A percentile compares a stretch with the other conserved stretches of the same genome.
Evolutionary conservation across 2,329 filamentous ascomycete genomes (phyloP).

Genomic region (Monosporascus sp.): DNA sequence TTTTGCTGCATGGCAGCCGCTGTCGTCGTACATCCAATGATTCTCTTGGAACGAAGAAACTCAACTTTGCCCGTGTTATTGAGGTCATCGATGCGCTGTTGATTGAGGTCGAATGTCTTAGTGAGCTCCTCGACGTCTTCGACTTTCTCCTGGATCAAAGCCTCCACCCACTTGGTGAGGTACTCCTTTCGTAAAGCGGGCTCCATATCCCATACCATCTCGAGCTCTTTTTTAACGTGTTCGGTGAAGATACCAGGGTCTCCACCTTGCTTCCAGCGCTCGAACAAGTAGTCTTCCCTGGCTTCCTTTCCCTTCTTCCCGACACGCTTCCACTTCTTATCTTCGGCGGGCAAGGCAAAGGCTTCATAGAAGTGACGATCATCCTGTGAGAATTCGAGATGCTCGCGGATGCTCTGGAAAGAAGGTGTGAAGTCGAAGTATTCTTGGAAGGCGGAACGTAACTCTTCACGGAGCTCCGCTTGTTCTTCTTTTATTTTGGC

Average conservation of each 20-base stretch:
- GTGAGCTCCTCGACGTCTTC: slow-evolving; percentile 30
- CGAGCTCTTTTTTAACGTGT: slow-evolving; percentile 16
- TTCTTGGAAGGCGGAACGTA: slow-evolving; percentile 10
- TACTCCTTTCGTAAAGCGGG: slow-evolving; percentile 11
- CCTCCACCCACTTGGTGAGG: slow-evolving; percentile 33
- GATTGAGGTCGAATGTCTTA: slow-evolving; percentile 33
- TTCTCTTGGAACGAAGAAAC: slow-evolving; percentile 43
- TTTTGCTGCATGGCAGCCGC: slow-evolving; percentile 56
- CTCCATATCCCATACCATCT: slow-evolving; percentile 46
- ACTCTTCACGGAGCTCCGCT: slow-evolving; percentile 14
- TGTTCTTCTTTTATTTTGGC: slow-evolving; percentile 30
- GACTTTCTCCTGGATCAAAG: slow-evolving; percentile 43
- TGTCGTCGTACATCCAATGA: slow-evolving; percentile 67
- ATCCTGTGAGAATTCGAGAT: slow-evolving; percentile 42
- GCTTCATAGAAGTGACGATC: slow-evolving; percentile 48
- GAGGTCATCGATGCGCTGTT: slow-evolving; percentile 34
- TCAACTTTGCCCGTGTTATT: slow-evolving; percentile 33
- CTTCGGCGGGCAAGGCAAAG: slow-evolving; percentile 40
- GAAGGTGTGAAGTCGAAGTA: slow-evolving; percentile 7
- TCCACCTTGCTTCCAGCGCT: slow-evolving; percentile 43
- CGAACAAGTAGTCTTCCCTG: slow-evolving; percentile 42
- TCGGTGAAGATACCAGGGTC: slow-evolving; percentile 36
- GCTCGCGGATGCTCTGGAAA: slow-evolving; percentile 28
- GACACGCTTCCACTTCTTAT: slow-evolving; percentile 39
- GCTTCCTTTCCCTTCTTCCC: slow-evolving; percentile 40